Evolutionary conservation across 768 basidiomycete genomes (phyloP).

Genomic region (Asterophora lycoperdoides): DNA sequence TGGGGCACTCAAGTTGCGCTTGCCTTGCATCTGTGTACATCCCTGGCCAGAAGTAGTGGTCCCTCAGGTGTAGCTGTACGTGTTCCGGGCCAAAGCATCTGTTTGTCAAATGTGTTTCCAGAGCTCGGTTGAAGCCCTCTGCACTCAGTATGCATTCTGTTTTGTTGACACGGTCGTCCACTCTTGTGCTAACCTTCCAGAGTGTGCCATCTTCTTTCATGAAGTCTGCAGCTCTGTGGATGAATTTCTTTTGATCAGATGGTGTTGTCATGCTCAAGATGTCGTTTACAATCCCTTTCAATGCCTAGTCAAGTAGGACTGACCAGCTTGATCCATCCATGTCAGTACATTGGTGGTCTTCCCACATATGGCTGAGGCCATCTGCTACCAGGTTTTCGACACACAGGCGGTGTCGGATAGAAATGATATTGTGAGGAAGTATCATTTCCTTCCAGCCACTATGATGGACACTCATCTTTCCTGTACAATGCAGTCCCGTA

Average conservation of each 20-base stretch:
- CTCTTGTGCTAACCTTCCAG: conserved; percentile 2
- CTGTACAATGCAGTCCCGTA: conserved; percentile 17
- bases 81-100: conserved; percentile 1
- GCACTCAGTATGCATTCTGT: neutral
- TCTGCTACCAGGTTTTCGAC: conserved; percentile 24
- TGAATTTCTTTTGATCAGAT: neutral
- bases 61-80: neutral
- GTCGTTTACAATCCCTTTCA: neutral
- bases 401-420: conserved; percentile 20
- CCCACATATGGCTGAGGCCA: conserved; percentile 22
- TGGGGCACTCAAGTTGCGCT: too few species aligned
- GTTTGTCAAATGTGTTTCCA: neutral
- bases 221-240: neutral
- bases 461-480: conserved; percentile 23
- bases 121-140: neutral
- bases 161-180: neutral
- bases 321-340: neutral
- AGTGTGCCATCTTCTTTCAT: conserved; percentile 5
- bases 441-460: conserved; percentile 30
- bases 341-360: conserved; percentile 3
- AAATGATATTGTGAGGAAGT: conserved; percentile 20
- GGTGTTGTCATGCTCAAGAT: neutral
- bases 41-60: neutral
- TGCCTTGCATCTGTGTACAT: too few species aligned
- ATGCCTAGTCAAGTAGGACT: neutral